These are phyloP conservation scores for Barnettozyma wickerhamii DNA, from an alignment of 805 yeast genomes.

Conservation along the genomic window DNA sequence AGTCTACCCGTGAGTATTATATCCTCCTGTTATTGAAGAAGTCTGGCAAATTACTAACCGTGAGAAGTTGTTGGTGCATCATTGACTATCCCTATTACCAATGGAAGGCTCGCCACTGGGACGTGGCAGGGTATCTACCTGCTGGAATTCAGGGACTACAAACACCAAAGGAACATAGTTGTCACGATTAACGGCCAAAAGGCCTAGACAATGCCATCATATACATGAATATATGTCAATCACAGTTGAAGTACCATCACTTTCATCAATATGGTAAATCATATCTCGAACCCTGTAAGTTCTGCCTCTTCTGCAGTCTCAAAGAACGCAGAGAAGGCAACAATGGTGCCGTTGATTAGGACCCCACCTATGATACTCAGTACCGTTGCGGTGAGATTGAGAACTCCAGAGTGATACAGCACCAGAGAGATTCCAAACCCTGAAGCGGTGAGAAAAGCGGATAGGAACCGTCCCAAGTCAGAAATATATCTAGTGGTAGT, in stretches of 20 bases:
- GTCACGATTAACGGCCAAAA: constrained; percentile 69
- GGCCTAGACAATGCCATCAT: no score
- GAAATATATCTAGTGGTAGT: constrained; percentile 37
- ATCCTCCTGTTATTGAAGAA: no score
- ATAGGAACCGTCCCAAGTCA: constrained; percentile 65
- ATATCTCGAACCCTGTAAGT: constrained; percentile 21
- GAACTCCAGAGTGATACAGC: constrained; percentile 58
- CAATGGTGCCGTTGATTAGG: constrained; percentile 66
- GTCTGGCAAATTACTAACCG: constrained; percentile 3
- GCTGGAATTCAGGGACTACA: constrained; percentile 64
- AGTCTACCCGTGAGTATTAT: constrained; percentile 40
- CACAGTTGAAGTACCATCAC: no score
- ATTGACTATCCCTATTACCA: constrained; percentile 60
- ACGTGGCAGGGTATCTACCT: constrained; percentile 87
- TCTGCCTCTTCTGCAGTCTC: constrained; percentile 40
- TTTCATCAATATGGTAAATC: background rate
- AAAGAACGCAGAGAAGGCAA: constrained; percentile 66
- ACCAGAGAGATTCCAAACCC: constrained; percentile 60
- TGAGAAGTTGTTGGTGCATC: constrained; percentile 53
- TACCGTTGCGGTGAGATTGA: constrained; percentile 51
- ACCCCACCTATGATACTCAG: constrained; percentile 68
- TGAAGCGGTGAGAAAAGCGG: constrained; percentile 60
- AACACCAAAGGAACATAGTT: constrained; percentile 60
- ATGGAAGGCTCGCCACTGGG: constrained; percentile 67
- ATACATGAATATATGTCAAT: no score